These are phyloP conservation scores for Lactifluus piperatus DNA, from an alignment of 768 basidiomycete genomes.

Conservation along the genomic window DNA sequence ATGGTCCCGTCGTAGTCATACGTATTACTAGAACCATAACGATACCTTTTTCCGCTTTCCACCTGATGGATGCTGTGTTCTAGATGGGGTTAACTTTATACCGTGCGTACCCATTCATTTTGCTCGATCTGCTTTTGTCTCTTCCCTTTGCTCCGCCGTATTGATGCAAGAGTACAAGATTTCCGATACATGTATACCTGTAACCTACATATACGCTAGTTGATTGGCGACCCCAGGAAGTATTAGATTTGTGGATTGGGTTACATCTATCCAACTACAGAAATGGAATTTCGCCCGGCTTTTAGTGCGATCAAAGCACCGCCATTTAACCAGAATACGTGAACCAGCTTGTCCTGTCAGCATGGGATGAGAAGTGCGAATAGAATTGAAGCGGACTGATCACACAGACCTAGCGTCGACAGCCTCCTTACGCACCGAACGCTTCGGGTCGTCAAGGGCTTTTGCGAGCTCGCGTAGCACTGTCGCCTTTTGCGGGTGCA, in stretches of 20 bases:
- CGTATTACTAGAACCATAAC: not conserved
- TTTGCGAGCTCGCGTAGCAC: conserved; percentile 70
- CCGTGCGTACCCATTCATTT: not conserved
- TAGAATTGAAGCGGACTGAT: not conserved
- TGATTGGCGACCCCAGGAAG: not conserved
- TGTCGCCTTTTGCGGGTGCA: conserved; percentile 69
- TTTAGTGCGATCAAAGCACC: not conserved
- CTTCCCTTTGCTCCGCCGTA: not conserved
- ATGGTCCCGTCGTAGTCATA: conserved; percentile 53
- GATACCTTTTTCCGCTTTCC: not conserved
- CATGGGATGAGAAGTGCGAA: not conserved
- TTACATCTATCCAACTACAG: not conserved
- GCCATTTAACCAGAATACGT: conserved; percentile 14
- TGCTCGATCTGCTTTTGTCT: conserved; percentile 13
- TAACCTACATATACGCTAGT: conserved; percentile 12
- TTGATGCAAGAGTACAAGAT: conserved; percentile 7
- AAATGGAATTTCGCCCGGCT: not conserved
- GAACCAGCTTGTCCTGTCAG: conserved; percentile 14
- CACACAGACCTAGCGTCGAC: conserved; percentile 59
- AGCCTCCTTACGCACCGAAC: conserved; percentile 76
- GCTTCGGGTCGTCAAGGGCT: conserved; percentile 83
- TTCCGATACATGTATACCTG: conserved; percentile 15
- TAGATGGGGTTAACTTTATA: not conserved
- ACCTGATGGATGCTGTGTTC: not conserved
- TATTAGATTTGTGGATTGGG: not conserved